Evolutionary conservation across 169 alveolate genomes (phyloP), one percentile per base, ranked within the genome.

Genomic region (Theileria parva): DNA sequence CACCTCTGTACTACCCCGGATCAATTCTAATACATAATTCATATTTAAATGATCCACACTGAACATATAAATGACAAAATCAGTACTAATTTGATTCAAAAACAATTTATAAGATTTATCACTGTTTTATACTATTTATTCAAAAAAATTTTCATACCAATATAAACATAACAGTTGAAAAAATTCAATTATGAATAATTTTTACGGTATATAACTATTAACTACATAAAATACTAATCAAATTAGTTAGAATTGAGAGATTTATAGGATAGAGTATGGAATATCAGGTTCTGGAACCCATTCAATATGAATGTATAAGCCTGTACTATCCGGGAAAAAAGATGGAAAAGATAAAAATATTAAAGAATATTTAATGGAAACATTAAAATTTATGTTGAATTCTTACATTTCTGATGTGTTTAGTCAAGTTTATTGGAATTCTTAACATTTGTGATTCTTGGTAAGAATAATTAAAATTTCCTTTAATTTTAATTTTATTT

Each of bases 1-100:
- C 19, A 89, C 95, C 95, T 72, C 95, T 91, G 85, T 91, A 91
- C 95, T 91, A 91, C 92, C 87, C 87, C 95, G 95, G 95, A 91
- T 87, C 71, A 32, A 32, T 60, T 0, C 17, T 0, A 25, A 21
- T 9, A 13, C 23, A 23, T 39, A 44, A 25, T 61, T 28, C 71
- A 3, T 74, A 37, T 68, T 39, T 79, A 66, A 44, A 79, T 23
- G 57, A 8, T 17, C 1, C 37, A 57, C 66, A 13, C 5, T 57
- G 1, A 8, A 2, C 28, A 21, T 6, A 57, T 57, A 13, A 57
- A 6, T 17, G 27, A 5, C 1, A 17, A 57, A 57, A 3, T 2
- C 2, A n/a, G 7, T n/a, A 19, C 5, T 32, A 32, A 32, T 32
- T 32, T 32, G 5, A 32, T 32, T 32, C 37, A 32, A 32, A 32